Evolutionary conservation across 768 basidiomycete species (phyloP), one percentile per base, ranked within the genome.

Genomic region (Collybia sordida): DNA sequence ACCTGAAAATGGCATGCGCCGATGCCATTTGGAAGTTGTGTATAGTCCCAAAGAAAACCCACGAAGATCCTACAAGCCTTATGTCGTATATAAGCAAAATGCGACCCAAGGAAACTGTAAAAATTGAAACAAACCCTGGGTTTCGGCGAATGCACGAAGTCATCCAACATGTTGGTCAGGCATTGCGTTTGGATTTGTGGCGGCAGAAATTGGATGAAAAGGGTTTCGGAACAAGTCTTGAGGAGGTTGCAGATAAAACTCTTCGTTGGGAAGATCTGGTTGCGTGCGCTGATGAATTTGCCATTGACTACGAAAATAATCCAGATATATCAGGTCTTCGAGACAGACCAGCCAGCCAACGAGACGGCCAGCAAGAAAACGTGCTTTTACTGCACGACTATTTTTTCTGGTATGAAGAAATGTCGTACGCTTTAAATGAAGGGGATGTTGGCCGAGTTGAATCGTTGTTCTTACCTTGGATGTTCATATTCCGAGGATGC

Each of bases 351-450:
- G n/a, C 19, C 15, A 25, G 7, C 0, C 47, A 56, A 6, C 52
- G 66, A 1, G 72, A 75, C 49, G 11, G 63, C 21, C 61, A 67
- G 14, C 50, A 53, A 8, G 68, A 72, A 49, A 76, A 77, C 47
- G 45, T 49, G 0, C 27, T 68, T 9, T 50, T 72, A 0, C 27
- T 57, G 2, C 59, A 72, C n/a, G 50, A 70, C 21, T 68, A 71
- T 22, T 55, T 69, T 2, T 40, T 73, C 0, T 61, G 75, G 0
- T 77, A 78, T 41, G 65, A 72, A 23, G 73, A 76, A 34, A 43
- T 72, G 1, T 53, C 59, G 0, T 59, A 67, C 52, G 59, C 61
- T 0, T 40, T 59, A 31, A 51, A 50, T 55, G 11, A 42, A 12
- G 55, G 55, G 6, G 55, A 56, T 42, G 45, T 56, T n/a, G 55